These are phyloP conservation scores for Oxytropis ochrocephala DNA, from an alignment of 306 rosid species.

Conservation along the genomic window DNA sequence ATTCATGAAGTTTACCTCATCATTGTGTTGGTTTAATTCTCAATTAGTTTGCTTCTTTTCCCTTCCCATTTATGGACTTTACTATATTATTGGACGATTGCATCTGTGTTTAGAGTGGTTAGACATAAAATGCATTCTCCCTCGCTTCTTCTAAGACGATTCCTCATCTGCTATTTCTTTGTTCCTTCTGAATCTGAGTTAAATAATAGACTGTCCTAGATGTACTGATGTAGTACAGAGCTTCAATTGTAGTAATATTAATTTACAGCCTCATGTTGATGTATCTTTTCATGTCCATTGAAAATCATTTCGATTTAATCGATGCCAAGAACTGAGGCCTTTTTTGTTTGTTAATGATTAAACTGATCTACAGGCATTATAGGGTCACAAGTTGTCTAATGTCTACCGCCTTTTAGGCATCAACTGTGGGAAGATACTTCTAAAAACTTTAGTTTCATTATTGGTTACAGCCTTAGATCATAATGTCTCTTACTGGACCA, in stretches of 20 bases:
- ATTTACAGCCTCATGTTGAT: constrained; percentile 3
- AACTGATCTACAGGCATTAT: not conserved
- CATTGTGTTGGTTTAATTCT: constrained; percentile 3
- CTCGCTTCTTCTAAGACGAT: not conserved
- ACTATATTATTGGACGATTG: not conserved
- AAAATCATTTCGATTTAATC: not conserved
- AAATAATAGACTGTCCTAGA: constrained; percentile 2
- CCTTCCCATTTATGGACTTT: not conserved
- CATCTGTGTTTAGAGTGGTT: constrained; percentile 1
- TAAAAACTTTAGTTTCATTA: not conserved
- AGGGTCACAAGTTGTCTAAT: not conserved
- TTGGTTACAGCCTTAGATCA: not conserved
- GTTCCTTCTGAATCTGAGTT: not conserved
- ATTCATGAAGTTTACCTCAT: not conserved
- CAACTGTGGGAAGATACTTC: not conserved
- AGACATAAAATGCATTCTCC: not conserved
- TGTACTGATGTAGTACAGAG: not conserved
- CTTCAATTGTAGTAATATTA: not conserved
- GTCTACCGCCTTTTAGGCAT: not conserved
- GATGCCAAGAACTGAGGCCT: not conserved
- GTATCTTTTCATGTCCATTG: not conserved
- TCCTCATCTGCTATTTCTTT: not conserved
- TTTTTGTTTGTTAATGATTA: not conserved
- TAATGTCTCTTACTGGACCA: not conserved
- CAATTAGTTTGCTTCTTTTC: not conserved